Percentiles rank a stretch among this genome's conserved stretches.
Evolutionary conservation across 2,329 filamentous ascomycete genomes (phyloP).

Genomic region (Cladosporium sp.): DNA sequence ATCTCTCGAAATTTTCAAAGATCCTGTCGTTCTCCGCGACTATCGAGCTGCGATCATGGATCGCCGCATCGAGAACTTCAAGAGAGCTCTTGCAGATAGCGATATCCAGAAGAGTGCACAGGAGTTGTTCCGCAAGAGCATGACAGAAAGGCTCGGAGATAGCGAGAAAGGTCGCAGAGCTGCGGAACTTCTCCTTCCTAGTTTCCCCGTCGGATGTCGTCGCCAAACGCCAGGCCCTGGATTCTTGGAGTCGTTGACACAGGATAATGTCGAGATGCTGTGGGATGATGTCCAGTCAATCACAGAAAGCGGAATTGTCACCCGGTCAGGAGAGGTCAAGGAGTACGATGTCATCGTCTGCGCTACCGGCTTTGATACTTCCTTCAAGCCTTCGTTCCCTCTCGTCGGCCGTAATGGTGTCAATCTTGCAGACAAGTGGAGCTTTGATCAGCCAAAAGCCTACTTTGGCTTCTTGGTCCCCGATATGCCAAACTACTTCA

Average conservation of each 20-base stretch:
- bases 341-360: conserved; percentile 47
- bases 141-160: conserved; percentile 2
- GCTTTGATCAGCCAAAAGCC: conserved; percentile 21
- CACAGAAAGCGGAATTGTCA: background rate
- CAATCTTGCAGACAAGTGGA: conserved; percentile 25
- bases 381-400: conserved; percentile 31
- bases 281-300: conserved; percentile 13
- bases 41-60: conserved; percentile 1
- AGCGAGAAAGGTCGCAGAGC: conserved; percentile 3
- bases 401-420: conserved; percentile 35
- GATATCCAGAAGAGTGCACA: conserved; percentile 2
- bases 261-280: conserved; percentile 14
- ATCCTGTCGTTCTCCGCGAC: background rate
- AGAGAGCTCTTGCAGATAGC: conserved; percentile 3
- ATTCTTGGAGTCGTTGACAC: conserved; percentile 14
- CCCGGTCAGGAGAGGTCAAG: conserved; percentile 18
- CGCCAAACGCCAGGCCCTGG: conserved; percentile 15
- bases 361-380: conserved; percentile 38
- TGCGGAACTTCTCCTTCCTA: conserved; percentile 11
- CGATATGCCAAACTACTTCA: conserved; percentile 30
- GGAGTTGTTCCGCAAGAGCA: conserved; percentile 5
- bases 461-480: conserved; percentile 27
- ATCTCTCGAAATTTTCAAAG: background rate
- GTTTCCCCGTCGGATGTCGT: conserved; percentile 16
- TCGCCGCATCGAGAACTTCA: conserved; percentile 5